phyloP scores from a whole-genome alignment of 1,284 basidiomycete genomes.

The Pseudozyma flocculosa region DNA sequence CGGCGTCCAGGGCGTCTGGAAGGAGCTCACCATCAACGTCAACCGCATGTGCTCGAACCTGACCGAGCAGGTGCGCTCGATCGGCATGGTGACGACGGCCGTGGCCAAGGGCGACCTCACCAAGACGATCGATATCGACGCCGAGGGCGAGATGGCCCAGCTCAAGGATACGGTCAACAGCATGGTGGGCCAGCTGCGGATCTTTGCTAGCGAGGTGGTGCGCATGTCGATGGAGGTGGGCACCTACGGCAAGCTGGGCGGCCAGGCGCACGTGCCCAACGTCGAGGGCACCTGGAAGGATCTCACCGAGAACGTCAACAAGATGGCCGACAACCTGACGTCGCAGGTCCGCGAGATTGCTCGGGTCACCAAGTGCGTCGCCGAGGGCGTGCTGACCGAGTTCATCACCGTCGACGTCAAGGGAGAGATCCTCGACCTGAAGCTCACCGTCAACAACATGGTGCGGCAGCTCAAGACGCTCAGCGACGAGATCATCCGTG shows the following conservation, averaged over 20 bases:
- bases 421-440: constrained; percentile 94
- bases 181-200: constrained; percentile 84
- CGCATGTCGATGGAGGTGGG: constrained; percentile 58
- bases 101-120: constrained; percentile 68
- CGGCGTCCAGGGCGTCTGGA: constrained; percentile 58
- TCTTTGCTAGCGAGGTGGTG: constrained; percentile 72
- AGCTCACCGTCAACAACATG: constrained; percentile 61
- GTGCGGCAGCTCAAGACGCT: constrained; percentile 54
- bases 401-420: constrained; percentile 92
- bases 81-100: constrained; percentile 87
- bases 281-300: constrained; percentile 61
- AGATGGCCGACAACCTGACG: constrained; percentile 59
- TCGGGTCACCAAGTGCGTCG: constrained; percentile 66
- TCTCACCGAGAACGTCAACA: constrained; percentile 60
- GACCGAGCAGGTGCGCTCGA: constrained; percentile 88
- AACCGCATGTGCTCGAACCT: constrained; percentile 90
- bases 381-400: constrained; percentile 83
- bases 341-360: constrained; percentile 58
- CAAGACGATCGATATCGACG: constrained; percentile 67
- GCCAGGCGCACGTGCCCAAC: constrained; percentile 58
- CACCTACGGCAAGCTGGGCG: constrained; percentile 56
- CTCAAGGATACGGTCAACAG: constrained; percentile 83
- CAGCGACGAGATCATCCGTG: constrained; percentile 64
- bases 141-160: constrained; percentile 87
- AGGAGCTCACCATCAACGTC: constrained; percentile 65